Percentiles rank a stretch among this genome's conserved stretches.
Conservation (phyloP, 169 alveolate genomes). For the Eimeria sp. region DNA sequence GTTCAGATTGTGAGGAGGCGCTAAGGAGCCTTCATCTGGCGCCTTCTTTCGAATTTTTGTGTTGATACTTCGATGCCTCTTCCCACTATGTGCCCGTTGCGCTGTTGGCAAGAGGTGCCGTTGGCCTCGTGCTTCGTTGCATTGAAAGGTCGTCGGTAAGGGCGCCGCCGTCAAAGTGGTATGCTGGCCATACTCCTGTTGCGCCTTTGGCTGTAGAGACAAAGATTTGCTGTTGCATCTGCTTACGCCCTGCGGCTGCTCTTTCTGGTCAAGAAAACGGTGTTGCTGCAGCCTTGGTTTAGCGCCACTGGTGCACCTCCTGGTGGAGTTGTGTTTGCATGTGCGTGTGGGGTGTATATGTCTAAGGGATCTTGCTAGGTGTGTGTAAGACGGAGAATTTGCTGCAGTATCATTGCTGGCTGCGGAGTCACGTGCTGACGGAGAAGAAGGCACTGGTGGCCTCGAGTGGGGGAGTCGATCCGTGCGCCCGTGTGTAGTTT, state of each 20-base stretch:
- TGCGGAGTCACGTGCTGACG: constrained; percentile 34
- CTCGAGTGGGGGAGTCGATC: neutral
- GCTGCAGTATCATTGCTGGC: constrained; percentile 21
- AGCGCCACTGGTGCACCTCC: neutral
- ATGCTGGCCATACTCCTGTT: neutral
- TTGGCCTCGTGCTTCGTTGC: constrained; percentile 58
- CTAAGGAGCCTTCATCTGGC: too few relatives aligned
- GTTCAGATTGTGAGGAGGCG: too few relatives aligned
- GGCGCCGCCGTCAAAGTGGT: constrained; percentile 71
- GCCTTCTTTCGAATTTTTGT: neutral
- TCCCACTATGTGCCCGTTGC: constrained; percentile 65
- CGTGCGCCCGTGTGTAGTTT: constrained; percentile 36
- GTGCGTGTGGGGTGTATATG: too few relatives aligned
- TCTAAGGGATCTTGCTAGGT: neutral
- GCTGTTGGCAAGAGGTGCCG: constrained; percentile 61
- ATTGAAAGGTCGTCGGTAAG: constrained; percentile 2
- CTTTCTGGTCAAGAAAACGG: neutral
- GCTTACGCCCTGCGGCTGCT: neutral
- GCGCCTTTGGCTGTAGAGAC: neutral
- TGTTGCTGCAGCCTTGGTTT: neutral
- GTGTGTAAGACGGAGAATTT: constrained; percentile 2
- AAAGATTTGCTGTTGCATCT: neutral
- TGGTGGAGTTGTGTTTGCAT: too few relatives aligned
- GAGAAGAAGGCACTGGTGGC: constrained; percentile 62
- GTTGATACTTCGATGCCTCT: constrained; percentile 16